Conservation (phyloP, 2,329 filamentous ascomycete genomes). For the Penicillium hesseltinei region DNA sequence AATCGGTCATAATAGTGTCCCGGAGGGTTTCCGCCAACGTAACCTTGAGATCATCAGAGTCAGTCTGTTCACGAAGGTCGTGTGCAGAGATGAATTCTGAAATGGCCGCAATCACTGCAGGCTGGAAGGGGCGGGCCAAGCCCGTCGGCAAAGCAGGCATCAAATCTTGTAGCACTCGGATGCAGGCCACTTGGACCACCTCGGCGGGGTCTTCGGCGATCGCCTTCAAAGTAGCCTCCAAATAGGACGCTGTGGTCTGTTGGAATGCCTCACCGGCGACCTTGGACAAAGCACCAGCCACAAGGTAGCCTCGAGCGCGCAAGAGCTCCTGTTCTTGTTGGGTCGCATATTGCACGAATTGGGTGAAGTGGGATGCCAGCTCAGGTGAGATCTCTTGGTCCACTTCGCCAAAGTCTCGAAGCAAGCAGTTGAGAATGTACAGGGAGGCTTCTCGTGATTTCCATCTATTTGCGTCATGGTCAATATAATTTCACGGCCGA, state of each 20-base stretch:
- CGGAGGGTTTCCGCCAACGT: slow-evolving; percentile 84
- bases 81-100: slow-evolving; percentile 74
- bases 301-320: slow-evolving; percentile 80
- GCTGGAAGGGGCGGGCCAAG: slow-evolving; percentile 58
- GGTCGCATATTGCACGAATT: slow-evolving; percentile 76
- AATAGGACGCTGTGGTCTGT: slow-evolving; percentile 38
- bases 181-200: slow-evolving; percentile 86
- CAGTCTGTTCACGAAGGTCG: slow-evolving; percentile 77
- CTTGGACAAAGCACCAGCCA: slow-evolving; percentile 75
- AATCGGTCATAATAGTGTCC: slow-evolving; percentile 77
- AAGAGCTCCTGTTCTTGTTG: slow-evolving; percentile 71
- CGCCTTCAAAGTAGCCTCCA: slow-evolving; percentile 66
- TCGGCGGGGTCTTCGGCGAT: slow-evolving; percentile 76
- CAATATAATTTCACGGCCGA: not conserved
- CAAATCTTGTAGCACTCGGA: slow-evolving; percentile 77
- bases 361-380: slow-evolving; percentile 70
- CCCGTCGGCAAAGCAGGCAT: slow-evolving; percentile 53
- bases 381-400: slow-evolving; percentile 68
- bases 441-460: slow-evolving; percentile 76
- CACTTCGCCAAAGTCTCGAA: slow-evolving; percentile 79
- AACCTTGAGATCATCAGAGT: slow-evolving; percentile 88
- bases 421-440: slow-evolving; percentile 79
- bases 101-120: slow-evolving; percentile 59
- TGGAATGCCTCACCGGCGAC: slow-evolving; percentile 59
- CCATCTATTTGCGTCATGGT: slow-evolving; percentile 47